Conservation (phyloP, 805 yeast genomes). For the Yarrowia sp. region DNA sequence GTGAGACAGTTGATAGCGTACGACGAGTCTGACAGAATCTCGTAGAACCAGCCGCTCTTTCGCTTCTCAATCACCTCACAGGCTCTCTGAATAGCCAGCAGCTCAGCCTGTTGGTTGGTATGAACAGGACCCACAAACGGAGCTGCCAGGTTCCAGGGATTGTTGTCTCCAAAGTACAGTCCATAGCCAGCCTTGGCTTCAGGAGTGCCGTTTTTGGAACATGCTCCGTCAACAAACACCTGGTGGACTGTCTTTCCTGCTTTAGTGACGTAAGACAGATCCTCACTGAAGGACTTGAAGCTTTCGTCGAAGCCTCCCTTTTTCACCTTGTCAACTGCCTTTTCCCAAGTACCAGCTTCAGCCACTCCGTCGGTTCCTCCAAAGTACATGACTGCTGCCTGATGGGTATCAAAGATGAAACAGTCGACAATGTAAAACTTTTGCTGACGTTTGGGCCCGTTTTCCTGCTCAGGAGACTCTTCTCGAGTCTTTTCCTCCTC, state of each 20-base stretch:
- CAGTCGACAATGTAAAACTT: not conserved
- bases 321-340: not conserved
- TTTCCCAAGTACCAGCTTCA: not conserved
- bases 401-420: not conserved
- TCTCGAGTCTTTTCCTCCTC: not conserved
- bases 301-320: not conserved
- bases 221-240: constrained; percentile 15
- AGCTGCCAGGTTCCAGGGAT: constrained; percentile 3
- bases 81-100: not conserved
- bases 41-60: not conserved
- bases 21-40: not conserved
- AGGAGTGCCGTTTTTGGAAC: not conserved
- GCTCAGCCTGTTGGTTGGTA: not conserved
- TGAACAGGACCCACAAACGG: not conserved
- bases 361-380: not conserved
- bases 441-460: not conserved
- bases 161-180: not conserved
- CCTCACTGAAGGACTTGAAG: not conserved
- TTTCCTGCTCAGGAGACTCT: no score
- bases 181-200: not conserved
- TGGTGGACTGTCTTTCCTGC: not conserved
- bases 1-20: constrained; percentile 8
- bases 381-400: not conserved
- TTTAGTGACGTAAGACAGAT: not conserved
- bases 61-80: not conserved